Evolutionary conservation across 75 land plant genomes (phyloP).

Genomic region (Chamaecyparis obtusa): DNA sequence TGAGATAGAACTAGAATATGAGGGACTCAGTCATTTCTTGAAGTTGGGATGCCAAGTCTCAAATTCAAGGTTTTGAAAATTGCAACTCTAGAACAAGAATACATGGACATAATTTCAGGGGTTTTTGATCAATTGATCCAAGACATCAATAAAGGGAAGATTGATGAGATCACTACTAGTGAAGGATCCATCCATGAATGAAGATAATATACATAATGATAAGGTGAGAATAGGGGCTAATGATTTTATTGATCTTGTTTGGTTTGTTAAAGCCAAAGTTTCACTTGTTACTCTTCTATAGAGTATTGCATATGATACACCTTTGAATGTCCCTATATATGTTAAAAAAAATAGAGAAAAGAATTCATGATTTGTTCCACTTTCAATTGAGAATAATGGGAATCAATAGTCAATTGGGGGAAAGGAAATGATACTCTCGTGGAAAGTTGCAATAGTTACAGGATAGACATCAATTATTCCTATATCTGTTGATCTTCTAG

Average conservation of each 20-base stretch:
- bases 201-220: constrained; percentile 12
- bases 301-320: constrained; percentile 29
- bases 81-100: constrained; percentile 28
- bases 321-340: constrained; percentile 26
- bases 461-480: constrained; percentile 27
- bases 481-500: constrained; percentile 30
- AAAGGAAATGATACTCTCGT: constrained; percentile 9
- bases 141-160: constrained; percentile 8
- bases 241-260: constrained; percentile 1
- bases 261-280: constrained; percentile 21
- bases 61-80: constrained; percentile 48
- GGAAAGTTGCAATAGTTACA: constrained; percentile 33
- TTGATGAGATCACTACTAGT: constrained; percentile 8
- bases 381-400: constrained; percentile 38
- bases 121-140: constrained; percentile 11
- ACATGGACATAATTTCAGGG: constrained; percentile 24
- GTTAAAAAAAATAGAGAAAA: constrained; percentile 33
- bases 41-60: constrained; percentile 42
- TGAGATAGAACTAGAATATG: constrained; percentile 31
- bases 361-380: constrained; percentile 21
- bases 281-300: constrained; percentile 39
- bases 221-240: background rate
- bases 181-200: background rate
- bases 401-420: constrained; percentile 7
- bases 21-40: constrained; percentile 33